Base-by-base conservation (phyloP, 805 yeast genomes). In the Nakazawaea sp. region DNA sequence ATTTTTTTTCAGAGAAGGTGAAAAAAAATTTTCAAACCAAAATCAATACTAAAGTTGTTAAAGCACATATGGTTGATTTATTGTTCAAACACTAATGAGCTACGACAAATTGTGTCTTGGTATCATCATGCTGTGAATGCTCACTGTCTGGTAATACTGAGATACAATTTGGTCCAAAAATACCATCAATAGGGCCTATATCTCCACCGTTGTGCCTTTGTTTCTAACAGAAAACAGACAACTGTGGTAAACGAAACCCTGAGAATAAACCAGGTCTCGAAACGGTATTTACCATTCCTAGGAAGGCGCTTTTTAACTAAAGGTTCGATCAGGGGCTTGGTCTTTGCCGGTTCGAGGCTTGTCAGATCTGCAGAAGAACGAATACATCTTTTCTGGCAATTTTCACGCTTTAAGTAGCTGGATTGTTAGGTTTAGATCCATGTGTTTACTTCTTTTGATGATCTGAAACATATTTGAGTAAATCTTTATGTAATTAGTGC, bases 171-270 rank as follows among this genome's bases (percentile, higher is more conserved):
- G n/a, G n/a, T n/a, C n/a, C n/a, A n/a, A n/a, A n/a, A n/a, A n/a
- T n/a, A n/a, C n/a, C n/a, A n/a, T n/a, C n/a, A n/a, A 24, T 33
- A 38, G 68, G 72, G 69, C 48, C 40, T 49, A 48, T 67, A 71
- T 71, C 76, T 46, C 73, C 70, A 59, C 53, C 52, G 50, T 58
- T 61, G 56, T 61, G 72, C 52, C 65, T 45, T 41, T 33, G 25
- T 43, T 16, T 32, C 10, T 8, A 21, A 21, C 7, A 21, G 24
- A 26, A 11, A n/a, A n/a, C n/a, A 56, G 66, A 51, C 58, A 57
- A 54, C 50, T 48, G 58, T 62, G 75, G 75, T 72, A 73, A 73
- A 73, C 78, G 73, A 70, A 54, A 56, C 76, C 77, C 78, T 55
- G 34, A 72, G 40, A 72, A 43, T 33, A 34, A 51, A 28, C 7